Evolutionary conservation across 1,139 yeast species (phyloP), one percentile per base, ranked within the genome.

Genomic region (Nakaseomyces kungkrabaensis): DNA sequence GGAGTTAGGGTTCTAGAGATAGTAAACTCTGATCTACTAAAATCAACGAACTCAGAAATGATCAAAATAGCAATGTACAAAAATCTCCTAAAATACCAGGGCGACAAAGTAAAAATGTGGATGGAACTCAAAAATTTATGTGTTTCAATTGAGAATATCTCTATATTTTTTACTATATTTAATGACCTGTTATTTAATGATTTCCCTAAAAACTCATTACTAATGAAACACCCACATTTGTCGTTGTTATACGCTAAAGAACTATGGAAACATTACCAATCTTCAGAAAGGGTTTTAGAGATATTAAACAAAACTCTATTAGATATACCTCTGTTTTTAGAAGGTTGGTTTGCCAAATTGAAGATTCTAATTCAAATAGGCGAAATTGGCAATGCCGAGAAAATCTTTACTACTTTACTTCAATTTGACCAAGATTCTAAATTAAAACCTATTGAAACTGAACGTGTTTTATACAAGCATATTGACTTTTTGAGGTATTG

Each of bases 181-280:
- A 78, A 79, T 38, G 68, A 69, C 9, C 52, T 66, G 78, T 83
- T 37, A 26, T 62, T 62, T 17, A 9, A 27, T 27, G 11, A 13
- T 50, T 40, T 73, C 75, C 31, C 34, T 22, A 34, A 45, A 2
- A 34, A 48, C 3, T 44, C 45, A 8, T 61, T 71, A 0, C 73
- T 82, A 50, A 82, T 85, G 0, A 58, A 68, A 1, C 65, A 69
- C 25, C 79, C 77, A 33, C 59, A 76, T 4, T 72, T 88, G 49
- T 74, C 80, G 68, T 66, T 88, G 50, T 77, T 83, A 80, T 86
- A 78, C 61, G 85, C 95, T 0, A 81, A 82, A 54, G 94, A 85
- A 58, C 71, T 74, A 51, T 79, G 88, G 81, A 68, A 69, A 27
- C 49, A 70, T 37, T 71, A 63, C 1, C 68, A 72, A 1, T 80